Conservation (phyloP, 139 green algal species). For the Coelastrella sp. region DNA sequence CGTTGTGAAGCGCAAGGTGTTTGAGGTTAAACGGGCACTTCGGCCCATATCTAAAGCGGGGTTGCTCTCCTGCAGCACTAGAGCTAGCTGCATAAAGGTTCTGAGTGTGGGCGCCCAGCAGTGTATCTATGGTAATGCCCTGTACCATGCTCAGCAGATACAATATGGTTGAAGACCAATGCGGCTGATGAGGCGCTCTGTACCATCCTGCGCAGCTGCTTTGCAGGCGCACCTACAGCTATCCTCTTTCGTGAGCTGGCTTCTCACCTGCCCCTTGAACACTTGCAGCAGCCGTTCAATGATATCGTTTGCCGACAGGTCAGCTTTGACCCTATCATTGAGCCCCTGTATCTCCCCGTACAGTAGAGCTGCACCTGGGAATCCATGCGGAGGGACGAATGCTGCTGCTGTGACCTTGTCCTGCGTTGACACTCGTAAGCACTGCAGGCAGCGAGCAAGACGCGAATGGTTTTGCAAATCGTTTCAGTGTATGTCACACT, state of each 20-base stretch:
- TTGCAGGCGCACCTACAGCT: too few species aligned
- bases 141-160: too few species aligned
- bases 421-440: constrained; percentile 71
- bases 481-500: not conserved
- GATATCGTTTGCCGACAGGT: constrained; percentile 78
- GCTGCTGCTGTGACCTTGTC: constrained; percentile 64
- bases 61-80: too few species aligned
- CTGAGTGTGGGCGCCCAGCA: too few species aligned
- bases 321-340: constrained; percentile 61
- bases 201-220: too few species aligned
- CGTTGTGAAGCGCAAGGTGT: too few species aligned
- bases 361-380: constrained; percentile 75
- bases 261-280: constrained; percentile 74
- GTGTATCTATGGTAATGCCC: too few species aligned
- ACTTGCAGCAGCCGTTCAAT: constrained; percentile 68
- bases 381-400: constrained; percentile 55
- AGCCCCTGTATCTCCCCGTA: constrained; percentile 81
- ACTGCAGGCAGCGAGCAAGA: constrained; percentile 56
- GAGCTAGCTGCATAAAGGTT: too few species aligned
- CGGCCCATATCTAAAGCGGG: too few species aligned
- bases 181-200: too few species aligned
- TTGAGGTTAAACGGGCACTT: too few species aligned
- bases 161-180: too few species aligned
- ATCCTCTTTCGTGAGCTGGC: not conserved
- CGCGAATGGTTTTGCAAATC: not conserved